phyloP scores from a whole-genome alignment of 1,284 basidiomycete genomes.

The Pseudomicrostroma phylloplanum region DNA sequence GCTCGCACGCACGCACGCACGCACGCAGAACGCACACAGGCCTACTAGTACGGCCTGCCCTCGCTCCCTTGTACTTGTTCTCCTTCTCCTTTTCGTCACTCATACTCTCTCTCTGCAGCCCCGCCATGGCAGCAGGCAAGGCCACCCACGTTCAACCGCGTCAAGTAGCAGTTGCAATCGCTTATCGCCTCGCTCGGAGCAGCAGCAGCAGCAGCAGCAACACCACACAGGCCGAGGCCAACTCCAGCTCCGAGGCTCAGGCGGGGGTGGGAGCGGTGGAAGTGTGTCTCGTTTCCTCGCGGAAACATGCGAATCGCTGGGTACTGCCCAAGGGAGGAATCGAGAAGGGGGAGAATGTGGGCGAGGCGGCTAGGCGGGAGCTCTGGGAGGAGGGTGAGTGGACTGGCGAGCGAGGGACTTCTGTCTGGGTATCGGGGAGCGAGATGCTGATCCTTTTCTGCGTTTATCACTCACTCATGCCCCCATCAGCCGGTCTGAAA shows the following conservation, averaged over 20 bases:
- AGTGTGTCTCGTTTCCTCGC: constrained; percentile 38
- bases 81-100: too few species aligned
- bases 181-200: neutral
- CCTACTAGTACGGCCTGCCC: too few species aligned
- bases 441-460: neutral
- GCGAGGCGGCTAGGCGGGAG: constrained; percentile 36
- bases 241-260: too few species aligned
- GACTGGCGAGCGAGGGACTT: neutral
- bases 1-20: too few species aligned
- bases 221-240: too few species aligned
- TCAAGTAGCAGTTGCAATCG: neutral
- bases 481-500: neutral
- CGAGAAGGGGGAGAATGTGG: constrained; percentile 30
- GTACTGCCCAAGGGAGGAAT: constrained; percentile 47
- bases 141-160: neutral
- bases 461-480: neutral
- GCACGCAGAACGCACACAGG: too few species aligned
- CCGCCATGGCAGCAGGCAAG: too few species aligned
- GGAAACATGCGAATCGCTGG: constrained; percentile 34
- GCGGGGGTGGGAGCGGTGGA: neutral
- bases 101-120: too few species aligned
- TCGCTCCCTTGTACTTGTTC: too few species aligned
- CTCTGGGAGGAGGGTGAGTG: constrained; percentile 40
- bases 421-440: neutral
- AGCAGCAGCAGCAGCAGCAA: too few species aligned